phyloP scores from a whole-genome alignment of 2,329 filamentous ascomycete species.

The Seiridium cupressi region DNA sequence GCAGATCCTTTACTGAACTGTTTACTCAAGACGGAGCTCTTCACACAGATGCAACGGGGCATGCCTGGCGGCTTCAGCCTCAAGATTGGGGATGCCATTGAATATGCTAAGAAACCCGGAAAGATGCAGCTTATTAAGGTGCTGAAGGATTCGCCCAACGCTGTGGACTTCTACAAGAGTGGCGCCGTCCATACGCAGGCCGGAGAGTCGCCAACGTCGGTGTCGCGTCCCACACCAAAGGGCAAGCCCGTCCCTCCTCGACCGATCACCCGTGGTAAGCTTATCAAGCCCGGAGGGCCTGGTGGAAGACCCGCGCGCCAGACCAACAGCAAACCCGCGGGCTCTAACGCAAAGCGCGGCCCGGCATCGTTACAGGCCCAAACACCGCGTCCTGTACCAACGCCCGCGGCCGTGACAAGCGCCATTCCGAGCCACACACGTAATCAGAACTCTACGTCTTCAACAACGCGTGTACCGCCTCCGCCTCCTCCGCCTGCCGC shows the following conservation, averaged over 20 bases:
- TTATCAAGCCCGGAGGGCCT: slow-evolving; percentile 88
- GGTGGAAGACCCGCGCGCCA: slow-evolving; percentile 76
- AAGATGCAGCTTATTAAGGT: slow-evolving; percentile 89
- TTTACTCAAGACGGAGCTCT: slow-evolving; percentile 94
- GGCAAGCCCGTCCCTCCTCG: slow-evolving; percentile 82
- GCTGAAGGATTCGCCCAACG: slow-evolving; percentile 77
- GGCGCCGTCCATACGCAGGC: slow-evolving; percentile 81
- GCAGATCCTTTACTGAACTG: slow-evolving; percentile 92
- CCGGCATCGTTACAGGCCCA: slow-evolving; percentile 19
- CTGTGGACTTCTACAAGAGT: slow-evolving; percentile 90
- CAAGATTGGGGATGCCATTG: slow-evolving; percentile 79
- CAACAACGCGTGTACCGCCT: slow-evolving; percentile 59
- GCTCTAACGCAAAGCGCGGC: slow-evolving; percentile 20
- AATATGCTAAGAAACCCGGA: slow-evolving; percentile 97
- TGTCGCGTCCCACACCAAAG: slow-evolving; percentile 81
- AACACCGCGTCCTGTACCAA: slow-evolving; percentile 24
- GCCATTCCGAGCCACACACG: slow-evolving; percentile 50
- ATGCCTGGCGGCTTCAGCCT: slow-evolving; percentile 80
- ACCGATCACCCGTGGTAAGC: slow-evolving; percentile 89
- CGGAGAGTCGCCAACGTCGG: slow-evolving; percentile 80
- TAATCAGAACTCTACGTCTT: slow-evolving; percentile 51
- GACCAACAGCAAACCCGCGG: slow-evolving; percentile 44
- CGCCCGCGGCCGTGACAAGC: slow-evolving; percentile 27
- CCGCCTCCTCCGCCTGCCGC: slow-evolving; percentile 64
- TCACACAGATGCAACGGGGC: slow-evolving; percentile 81